Conservation (phyloP, 805 yeast species). For the Clavispora vitiphila region DNA sequence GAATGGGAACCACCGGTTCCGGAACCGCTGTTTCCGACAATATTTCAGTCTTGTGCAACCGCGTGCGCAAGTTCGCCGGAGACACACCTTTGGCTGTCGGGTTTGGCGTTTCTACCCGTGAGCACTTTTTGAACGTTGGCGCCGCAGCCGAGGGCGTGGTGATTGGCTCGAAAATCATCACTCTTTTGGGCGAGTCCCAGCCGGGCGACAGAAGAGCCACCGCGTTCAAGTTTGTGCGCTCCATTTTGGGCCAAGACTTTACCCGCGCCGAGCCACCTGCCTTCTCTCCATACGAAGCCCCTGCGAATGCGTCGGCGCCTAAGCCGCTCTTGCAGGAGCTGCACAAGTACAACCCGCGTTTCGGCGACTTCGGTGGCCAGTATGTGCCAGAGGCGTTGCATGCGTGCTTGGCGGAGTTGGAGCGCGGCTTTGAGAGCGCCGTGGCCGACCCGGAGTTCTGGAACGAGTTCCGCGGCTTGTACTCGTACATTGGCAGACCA, state of each 20-base stretch:
- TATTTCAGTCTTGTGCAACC: conserved; percentile 61
- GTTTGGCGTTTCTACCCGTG: conserved; percentile 92
- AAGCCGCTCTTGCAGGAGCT: conserved; percentile 43
- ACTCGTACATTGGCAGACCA: conserved; percentile 95
- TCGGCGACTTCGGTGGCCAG: conserved; percentile 98
- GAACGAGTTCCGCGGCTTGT: conserved; percentile 82
- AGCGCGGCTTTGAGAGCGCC: conserved; percentile 80
- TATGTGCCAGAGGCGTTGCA: conserved; percentile 96
- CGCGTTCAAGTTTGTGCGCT: conserved; percentile 64
- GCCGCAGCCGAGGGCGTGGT: conserved; percentile 89
- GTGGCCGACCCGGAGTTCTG: conserved; percentile 88
- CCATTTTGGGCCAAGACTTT: conserved; percentile 58
- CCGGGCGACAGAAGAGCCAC: conserved; percentile 55
- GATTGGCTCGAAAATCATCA: conserved; percentile 83
- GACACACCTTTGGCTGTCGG: conserved; percentile 83
- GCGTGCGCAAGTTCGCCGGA: conserved; percentile 71
- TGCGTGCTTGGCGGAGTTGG: conserved; percentile 85
- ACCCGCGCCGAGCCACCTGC: conserved; percentile 23
- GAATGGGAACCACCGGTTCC: conserved; percentile 98
- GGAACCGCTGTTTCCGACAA: conserved; percentile 56
- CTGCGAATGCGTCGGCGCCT: conserved; percentile 24
- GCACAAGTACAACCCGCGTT: conserved; percentile 69
- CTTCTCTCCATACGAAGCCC: conserved; percentile 14
- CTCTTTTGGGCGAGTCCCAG: conserved; percentile 60
- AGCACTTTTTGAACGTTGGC: conserved; percentile 80